phyloP scores from a whole-genome alignment of 257 asterid species.

The Jaltomata sinuosa region DNA sequence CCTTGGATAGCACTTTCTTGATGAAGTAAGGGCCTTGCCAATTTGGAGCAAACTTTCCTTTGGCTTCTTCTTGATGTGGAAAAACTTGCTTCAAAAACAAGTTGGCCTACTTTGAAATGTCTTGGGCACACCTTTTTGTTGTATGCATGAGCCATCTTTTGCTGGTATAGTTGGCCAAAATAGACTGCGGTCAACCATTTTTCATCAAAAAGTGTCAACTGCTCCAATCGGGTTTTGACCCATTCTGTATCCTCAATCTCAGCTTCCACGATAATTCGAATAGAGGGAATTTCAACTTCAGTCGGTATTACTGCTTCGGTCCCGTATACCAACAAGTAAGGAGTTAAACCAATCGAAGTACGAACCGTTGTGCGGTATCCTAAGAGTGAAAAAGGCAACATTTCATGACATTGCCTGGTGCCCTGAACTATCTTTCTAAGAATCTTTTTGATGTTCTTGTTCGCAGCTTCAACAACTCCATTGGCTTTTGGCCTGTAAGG shows the following conservation, averaged over 20 bases:
- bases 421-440: not conserved
- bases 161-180: not conserved
- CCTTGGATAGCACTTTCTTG: not conserved
- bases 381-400: not conserved
- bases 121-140: not conserved
- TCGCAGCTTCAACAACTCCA: not conserved
- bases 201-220: not conserved
- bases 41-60: not conserved
- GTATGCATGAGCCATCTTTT: not conserved
- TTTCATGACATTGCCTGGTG: not conserved
- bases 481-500: not conserved
- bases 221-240: not conserved
- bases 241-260: not conserved
- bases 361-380: not conserved
- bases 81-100: not conserved
- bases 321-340: not conserved
- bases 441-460: not conserved
- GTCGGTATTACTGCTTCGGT: not conserved
- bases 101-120: not conserved
- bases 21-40: not conserved
- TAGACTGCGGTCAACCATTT: rapidly evolving
- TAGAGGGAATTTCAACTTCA: not conserved
- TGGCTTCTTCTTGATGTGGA: not conserved
- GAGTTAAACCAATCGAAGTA: not conserved
- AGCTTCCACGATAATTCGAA: rapidly evolving